phyloP scores from a whole-genome alignment of 2,329 filamentous ascomycete genomes.

The Talaromyces sp. region DNA sequence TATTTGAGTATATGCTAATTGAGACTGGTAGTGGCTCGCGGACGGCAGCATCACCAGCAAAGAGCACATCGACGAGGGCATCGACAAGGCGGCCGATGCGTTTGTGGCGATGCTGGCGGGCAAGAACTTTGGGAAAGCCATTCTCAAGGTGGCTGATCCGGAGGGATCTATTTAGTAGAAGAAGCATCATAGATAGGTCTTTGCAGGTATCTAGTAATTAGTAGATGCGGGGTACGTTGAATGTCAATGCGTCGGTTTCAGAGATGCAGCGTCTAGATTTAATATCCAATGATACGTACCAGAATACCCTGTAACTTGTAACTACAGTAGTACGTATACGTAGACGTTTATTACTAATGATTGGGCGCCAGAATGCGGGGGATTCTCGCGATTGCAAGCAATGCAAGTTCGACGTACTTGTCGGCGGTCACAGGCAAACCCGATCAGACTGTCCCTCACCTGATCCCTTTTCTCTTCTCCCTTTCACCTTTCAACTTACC shows the following conservation, averaged over 20 bases:
- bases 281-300: too few relatives aligned
- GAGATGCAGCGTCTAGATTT: too few relatives aligned
- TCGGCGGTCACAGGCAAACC: too few relatives aligned
- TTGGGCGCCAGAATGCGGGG: not conserved
- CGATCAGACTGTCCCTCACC: too few relatives aligned
- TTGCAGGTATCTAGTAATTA: too few relatives aligned
- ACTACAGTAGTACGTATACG: too few relatives aligned
- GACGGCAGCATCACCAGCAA: conserved; percentile 72
- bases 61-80: conserved; percentile 64
- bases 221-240: too few relatives aligned
- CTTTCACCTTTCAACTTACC: not conserved
- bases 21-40: too few relatives aligned
- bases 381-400: not conserved
- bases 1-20: too few relatives aligned
- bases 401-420: too few relatives aligned
- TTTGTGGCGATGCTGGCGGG: conserved; percentile 70
- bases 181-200: not conserved
- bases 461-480: not conserved
- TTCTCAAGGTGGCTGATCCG: conserved; percentile 50
- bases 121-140: conserved; percentile 81
- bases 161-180: not conserved
- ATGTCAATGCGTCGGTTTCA: too few relatives aligned
- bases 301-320: too few relatives aligned
- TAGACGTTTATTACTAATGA: not conserved
- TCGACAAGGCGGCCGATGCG: conserved; percentile 69